Evolutionary conservation across 1,284 basidiomycete genomes (phyloP).

Genomic region (Vanrija sp.): DNA sequence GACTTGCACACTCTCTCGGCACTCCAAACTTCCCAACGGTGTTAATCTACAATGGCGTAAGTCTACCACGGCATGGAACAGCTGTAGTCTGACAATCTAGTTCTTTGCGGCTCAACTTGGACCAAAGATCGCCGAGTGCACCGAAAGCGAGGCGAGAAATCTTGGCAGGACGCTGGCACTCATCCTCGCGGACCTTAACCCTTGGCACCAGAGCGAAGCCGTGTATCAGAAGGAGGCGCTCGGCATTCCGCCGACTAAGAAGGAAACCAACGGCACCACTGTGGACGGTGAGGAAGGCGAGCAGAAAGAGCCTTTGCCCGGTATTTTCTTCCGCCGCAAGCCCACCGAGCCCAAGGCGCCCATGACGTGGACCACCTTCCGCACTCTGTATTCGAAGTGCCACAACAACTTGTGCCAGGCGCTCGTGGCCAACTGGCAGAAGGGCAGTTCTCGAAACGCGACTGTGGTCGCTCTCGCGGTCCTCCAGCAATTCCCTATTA

Average conservation of each 20-base stretch:
- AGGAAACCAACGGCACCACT: conserved; percentile 30
- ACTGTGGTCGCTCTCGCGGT: conserved; percentile 86
- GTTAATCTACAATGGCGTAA: conserved; percentile 69
- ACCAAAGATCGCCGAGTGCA: conserved; percentile 83
- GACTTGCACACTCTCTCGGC: conserved; percentile 76
- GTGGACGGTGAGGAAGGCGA: conserved; percentile 54
- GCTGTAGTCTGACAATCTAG: conserved; percentile 48
- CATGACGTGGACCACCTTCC: conserved; percentile 67
- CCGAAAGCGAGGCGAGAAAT: conserved; percentile 93
- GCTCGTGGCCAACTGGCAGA: conserved; percentile 54
- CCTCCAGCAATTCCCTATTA: conserved; percentile 76
- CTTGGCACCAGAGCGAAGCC: conserved; percentile 69
- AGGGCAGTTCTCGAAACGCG: conserved; percentile 79
- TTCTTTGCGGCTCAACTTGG: conserved; percentile 79
- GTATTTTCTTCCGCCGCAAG: conserved; percentile 58
- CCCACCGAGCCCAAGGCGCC: conserved; percentile 48
- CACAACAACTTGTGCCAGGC: conserved; percentile 67
- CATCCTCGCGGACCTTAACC: conserved; percentile 67
- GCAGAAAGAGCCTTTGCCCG: conserved; percentile 57
- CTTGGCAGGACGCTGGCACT: conserved; percentile 84
- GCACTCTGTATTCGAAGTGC: conserved; percentile 72
- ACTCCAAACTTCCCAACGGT: conserved; percentile 84
- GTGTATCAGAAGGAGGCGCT: conserved; percentile 51
- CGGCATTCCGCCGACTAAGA: conserved; percentile 27
- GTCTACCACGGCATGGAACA: neutral